Evolutionary conservation across 805 yeast species (phyloP).

Genomic region (Yarrowia deformans): DNA sequence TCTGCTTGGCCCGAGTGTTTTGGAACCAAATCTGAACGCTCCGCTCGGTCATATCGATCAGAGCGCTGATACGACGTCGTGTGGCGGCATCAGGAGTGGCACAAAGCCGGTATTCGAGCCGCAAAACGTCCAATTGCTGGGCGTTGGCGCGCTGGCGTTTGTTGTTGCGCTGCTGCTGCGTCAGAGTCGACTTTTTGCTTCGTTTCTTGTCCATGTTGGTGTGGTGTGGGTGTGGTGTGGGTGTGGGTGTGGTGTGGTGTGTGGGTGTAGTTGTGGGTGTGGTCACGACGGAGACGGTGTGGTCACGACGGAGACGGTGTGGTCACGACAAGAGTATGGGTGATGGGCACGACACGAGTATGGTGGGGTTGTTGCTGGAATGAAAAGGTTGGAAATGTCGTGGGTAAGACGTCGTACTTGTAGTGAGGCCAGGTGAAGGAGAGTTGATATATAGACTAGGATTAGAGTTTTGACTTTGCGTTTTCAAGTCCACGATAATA

Average conservation of each 20-base stretch:
- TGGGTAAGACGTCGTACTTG: not conserved
- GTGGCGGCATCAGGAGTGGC: constrained; percentile 65
- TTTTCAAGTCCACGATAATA: constrained; percentile 19
- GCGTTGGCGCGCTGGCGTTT: constrained; percentile 81
- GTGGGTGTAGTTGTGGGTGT: not conserved
- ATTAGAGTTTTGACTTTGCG: constrained; percentile 21
- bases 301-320: not conserved
- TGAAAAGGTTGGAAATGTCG: not conserved
- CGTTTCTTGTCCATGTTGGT: constrained; percentile 37
- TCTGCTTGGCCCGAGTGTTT: constrained; percentile 63
- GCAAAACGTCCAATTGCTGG: constrained; percentile 71
- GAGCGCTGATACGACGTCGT: constrained; percentile 61
- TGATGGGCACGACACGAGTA: not conserved
- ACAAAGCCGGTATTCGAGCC: constrained; percentile 71
- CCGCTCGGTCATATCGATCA: constrained; percentile 83
- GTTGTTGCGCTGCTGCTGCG: constrained; percentile 51
- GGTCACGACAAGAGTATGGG: not conserved
- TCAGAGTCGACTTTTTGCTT: constrained; percentile 42
- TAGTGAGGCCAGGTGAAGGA: not conserved
- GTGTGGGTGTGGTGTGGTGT: not conserved
- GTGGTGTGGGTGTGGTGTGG: too few species aligned
- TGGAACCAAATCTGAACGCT: constrained; percentile 95
- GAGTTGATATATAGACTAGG: constrained; percentile 35
- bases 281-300: not conserved
- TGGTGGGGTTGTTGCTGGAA: not conserved